Evolutionary conservation across 139 green algal species (phyloP).

Genomic region (Chlorella sp.): DNA sequence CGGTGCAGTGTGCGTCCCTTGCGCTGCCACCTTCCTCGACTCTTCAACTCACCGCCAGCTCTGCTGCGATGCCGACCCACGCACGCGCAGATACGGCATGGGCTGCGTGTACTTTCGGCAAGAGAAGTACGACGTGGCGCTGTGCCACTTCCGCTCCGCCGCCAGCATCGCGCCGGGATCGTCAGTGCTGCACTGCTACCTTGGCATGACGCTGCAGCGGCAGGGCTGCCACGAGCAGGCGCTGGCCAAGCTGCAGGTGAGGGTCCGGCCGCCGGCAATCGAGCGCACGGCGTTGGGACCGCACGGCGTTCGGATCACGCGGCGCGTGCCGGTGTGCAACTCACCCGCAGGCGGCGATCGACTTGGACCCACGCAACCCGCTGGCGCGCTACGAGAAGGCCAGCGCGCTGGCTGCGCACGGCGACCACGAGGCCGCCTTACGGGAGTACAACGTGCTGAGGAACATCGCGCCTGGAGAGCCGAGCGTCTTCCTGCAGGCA

Average conservation of each 20-base stretch:
- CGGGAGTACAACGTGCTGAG: constrained; percentile 71
- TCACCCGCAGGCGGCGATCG: constrained; percentile 61
- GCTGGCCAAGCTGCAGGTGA: constrained; percentile 56
- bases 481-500: constrained; percentile 84
- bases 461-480: constrained; percentile 71
- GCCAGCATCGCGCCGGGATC: constrained; percentile 68
- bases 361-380: constrained; percentile 78
- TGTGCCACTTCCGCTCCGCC: constrained; percentile 78
- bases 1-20: no score
- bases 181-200: constrained; percentile 87
- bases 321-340: no score
- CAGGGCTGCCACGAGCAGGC: constrained; percentile 61
- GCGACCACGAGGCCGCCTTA: constrained; percentile 39
- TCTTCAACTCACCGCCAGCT: no score
- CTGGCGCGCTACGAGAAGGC: constrained; percentile 87
- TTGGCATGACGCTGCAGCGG: constrained; percentile 78
- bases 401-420: constrained; percentile 63
- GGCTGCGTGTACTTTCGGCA: constrained; percentile 88
- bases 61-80: not conserved
- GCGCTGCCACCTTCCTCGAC: no score
- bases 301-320: no score
- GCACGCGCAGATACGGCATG: constrained; percentile 83
- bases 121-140: constrained; percentile 87
- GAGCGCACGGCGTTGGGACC: no score
- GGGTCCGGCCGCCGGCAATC: no score